Conservation (phyloP, 345 rosid species). For the Cardamine occulta region DNA sequence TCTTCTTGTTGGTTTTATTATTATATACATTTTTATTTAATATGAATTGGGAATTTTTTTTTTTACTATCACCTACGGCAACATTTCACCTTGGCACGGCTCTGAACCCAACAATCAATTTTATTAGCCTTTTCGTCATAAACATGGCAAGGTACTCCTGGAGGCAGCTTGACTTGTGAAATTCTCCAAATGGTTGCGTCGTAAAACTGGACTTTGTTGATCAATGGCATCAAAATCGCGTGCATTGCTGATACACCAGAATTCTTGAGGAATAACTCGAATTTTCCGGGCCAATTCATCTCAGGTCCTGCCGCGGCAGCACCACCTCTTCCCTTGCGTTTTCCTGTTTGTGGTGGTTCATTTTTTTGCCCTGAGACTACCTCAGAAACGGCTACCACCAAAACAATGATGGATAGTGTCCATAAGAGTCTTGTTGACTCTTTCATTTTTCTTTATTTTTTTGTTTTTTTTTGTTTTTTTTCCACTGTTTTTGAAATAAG, state of each 20-base stretch:
- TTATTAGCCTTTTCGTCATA: slow-evolving; percentile 24
- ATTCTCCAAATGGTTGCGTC: slow-evolving; percentile 74
- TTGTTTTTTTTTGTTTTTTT: neutral
- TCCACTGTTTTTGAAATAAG: neutral
- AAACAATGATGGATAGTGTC: slow-evolving; percentile 30
- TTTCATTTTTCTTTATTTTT: slow-evolving; percentile 26
- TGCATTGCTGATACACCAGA: slow-evolving; percentile 95
- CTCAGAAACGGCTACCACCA: slow-evolving; percentile 18
- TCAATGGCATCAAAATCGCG: slow-evolving; percentile 60
- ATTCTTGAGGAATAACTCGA: slow-evolving; percentile 58
- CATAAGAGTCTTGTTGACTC: slow-evolving; percentile 30
- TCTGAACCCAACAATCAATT: slow-evolving; percentile 72
- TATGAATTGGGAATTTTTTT: too few relatives aligned
- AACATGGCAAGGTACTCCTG: slow-evolving; percentile 50
- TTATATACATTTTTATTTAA: too few relatives aligned
- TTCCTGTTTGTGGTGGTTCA: neutral
- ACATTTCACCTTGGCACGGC: too few relatives aligned
- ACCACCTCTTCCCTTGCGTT: neutral
- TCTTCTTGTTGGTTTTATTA: too few relatives aligned
- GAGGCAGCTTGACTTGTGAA: slow-evolving; percentile 51
- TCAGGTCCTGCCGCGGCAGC: neutral
- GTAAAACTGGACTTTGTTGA: slow-evolving; percentile 61
- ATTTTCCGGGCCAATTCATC: slow-evolving; percentile 51
- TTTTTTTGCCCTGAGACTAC: neutral
- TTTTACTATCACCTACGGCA: too few relatives aligned